A percentile compares a stretch with the other conserved stretches of the same genome.
These are phyloP conservation scores for Apophysomyces trapeziformis DNA, from an alignment of 371 early-diverging fungal species.

Conservation along the genomic window DNA sequence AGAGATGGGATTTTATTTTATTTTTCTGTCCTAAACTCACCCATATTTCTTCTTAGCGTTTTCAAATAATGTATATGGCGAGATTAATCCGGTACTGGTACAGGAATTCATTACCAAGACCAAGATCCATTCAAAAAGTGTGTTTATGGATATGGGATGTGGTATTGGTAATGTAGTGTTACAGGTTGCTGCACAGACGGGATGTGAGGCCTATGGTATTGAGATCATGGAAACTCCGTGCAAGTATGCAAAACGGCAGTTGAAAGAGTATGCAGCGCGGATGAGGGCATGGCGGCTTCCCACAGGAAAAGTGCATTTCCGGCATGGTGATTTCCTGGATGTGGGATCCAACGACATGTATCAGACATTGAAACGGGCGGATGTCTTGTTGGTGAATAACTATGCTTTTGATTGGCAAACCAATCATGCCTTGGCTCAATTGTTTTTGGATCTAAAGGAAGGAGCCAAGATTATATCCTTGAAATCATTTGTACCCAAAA, in stretches of 20 bases:
- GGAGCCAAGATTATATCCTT: constrained; percentile 86
- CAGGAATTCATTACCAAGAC: constrained; percentile 81
- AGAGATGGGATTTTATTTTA: no score
- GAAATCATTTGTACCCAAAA: constrained; percentile 81
- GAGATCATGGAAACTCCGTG: constrained; percentile 93
- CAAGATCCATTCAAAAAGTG: constrained; percentile 63
- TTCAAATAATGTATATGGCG: constrained; percentile 96
- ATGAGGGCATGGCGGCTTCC: constrained; percentile 75
- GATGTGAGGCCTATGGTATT: constrained; percentile 86
- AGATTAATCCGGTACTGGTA: constrained; percentile 86
- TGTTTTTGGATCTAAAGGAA: constrained; percentile 91
- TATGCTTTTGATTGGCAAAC: constrained; percentile 88
- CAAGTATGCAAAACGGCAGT: constrained; percentile 77
- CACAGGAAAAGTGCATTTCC: constrained; percentile 67
- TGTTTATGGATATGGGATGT: constrained; percentile 93
- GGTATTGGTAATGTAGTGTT: constrained; percentile 97
- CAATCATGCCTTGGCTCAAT: constrained; percentile 81
- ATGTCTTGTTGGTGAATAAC: constrained; percentile 94
- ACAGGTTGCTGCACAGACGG: constrained; percentile 90
- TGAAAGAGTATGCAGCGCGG: constrained; percentile 82
- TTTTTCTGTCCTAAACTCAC: no score
- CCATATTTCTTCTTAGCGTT: constrained; percentile 59
- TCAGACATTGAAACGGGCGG: constrained; percentile 76
- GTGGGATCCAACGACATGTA: constrained; percentile 58
- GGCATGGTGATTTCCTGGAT: constrained; percentile 80